phyloP scores from a whole-genome alignment of 208 protist species.

The Crithidia mellificae region DNA sequence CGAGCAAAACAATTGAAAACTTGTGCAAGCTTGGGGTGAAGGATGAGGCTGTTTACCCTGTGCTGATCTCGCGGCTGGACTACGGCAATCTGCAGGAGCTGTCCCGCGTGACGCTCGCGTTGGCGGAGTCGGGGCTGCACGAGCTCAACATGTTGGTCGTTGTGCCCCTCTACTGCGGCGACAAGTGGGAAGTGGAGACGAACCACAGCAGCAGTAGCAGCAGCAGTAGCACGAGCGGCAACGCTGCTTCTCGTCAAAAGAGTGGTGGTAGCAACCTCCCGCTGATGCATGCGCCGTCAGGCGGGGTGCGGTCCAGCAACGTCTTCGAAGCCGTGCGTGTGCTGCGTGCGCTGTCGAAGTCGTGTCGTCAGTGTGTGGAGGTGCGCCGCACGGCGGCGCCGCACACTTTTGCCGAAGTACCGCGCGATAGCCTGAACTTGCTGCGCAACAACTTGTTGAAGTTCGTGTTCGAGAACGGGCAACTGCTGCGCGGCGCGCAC shows the following conservation, averaged over 20 bases:
- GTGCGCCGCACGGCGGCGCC: constrained; percentile 17
- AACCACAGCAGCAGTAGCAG: not conserved
- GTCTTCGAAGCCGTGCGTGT: constrained; percentile 80
- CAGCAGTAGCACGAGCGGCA: not conserved
- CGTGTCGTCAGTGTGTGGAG: constrained; percentile 59
- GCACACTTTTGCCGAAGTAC: constrained; percentile 27
- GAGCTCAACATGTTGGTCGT: constrained; percentile 60
- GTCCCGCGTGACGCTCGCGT: constrained; percentile 68
- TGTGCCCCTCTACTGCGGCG: constrained; percentile 78
- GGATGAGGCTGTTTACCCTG: constrained; percentile 53
- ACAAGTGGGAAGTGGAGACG: constrained; percentile 45
- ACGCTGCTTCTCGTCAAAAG: not conserved
- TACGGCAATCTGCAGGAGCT: constrained; percentile 69
- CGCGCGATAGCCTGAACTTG: constrained; percentile 55
- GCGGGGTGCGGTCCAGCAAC: constrained; percentile 40
- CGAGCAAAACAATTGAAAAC: constrained; percentile 75
- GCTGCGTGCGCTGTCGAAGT: constrained; percentile 78
- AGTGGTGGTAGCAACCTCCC: no score
- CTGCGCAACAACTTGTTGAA: constrained; percentile 58
- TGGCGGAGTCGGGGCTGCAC: constrained; percentile 56
- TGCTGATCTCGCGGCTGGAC: constrained; percentile 60
- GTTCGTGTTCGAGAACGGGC: constrained; percentile 75
- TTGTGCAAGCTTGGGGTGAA: constrained; percentile 58
- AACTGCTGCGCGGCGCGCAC: constrained; percentile 70
- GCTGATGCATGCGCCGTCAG: not conserved